Evolutionary conservation across 129 eudicot genomes (phyloP).

Genomic region (Centella asiatica): DNA sequence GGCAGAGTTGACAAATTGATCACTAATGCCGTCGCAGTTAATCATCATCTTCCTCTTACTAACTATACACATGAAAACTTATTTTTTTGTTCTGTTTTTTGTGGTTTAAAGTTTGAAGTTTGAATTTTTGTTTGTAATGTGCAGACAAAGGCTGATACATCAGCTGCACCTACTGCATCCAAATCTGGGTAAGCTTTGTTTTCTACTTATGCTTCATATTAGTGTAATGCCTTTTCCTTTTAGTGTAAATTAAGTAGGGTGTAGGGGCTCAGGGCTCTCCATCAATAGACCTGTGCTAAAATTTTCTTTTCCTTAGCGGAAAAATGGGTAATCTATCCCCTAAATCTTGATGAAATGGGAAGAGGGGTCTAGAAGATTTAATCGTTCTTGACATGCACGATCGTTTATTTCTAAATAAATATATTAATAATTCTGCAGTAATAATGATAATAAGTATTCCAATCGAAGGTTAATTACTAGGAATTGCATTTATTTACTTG

Average conservation of each 20-base stretch:
- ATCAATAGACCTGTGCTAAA: neutral
- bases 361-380: neutral
- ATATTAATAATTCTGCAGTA: too few species aligned
- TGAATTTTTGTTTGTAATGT: constrained; percentile 11
- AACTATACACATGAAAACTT: neutral
- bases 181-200: constrained; percentile 39
- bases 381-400: neutral
- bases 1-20: constrained; percentile 35
- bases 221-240: neutral
- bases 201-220: neutral
- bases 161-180: constrained; percentile 30
- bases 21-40: constrained; percentile 74
- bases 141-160: constrained; percentile 38
- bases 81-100: neutral
- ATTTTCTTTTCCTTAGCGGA: neutral
- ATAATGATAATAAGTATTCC: neutral
- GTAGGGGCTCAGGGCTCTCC: too few species aligned
- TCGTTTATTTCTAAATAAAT: neutral
- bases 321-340: neutral
- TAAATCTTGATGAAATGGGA: too few species aligned
- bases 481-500: neutral
- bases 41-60: constrained; percentile 2
- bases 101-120: constrained; percentile 1
- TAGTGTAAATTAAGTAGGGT: too few species aligned
- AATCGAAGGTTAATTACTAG: neutral